Base-by-base conservation (phyloP, 116 monocot genomes). In the Phalaenopsis hybrid region DNA sequence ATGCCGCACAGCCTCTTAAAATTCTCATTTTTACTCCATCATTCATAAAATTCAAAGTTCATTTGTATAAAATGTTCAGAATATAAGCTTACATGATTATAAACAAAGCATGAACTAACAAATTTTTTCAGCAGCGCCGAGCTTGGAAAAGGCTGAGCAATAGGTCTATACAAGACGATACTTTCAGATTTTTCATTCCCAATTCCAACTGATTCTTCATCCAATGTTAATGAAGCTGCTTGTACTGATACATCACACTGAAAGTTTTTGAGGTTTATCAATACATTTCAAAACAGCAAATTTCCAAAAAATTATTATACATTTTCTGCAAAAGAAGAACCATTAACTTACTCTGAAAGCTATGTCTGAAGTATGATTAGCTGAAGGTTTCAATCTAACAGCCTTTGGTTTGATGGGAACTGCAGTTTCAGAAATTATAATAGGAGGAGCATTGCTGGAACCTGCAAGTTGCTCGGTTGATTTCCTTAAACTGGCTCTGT, bases 221-320 rank as follows among this genome's bases (percentile, higher is more conserved):
- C 83, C 75, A 78, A 78, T 4, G 55, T 74, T 23, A 44, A 48
- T 73, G n/a, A 76, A 61, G 77, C 49, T 72, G 48, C 82, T 34
- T 78, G 43, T 65, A 78, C 85, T 44, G 89, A 85, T 80, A 76
- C 46, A 68, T 52, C 63, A 79, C 76, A 85, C 89, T 89, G 82
- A 65, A 78, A 46, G 34, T 72, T 33, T 69, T 25, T 15, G 55
- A 67, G 25, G 25, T 11, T 67, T 23, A 67, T 67, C 67, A 67
- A 23, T 28, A 67, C 8, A 67, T 10, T 67, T 67, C 67, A 67
- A 28, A 6, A 67, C 1, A 67, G 67, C 11, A 28, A 67, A 67
- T 8, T 25, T 9, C 21, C 25, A 67, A 21, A 67, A 63, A 28
- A 23, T 23, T 25, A 67, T 67, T 25, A 37, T 28, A 67, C 6